Evolutionary conservation across 1,284 basidiomycete genomes (phyloP).

Genomic region (Gomphus bonarii): DNA sequence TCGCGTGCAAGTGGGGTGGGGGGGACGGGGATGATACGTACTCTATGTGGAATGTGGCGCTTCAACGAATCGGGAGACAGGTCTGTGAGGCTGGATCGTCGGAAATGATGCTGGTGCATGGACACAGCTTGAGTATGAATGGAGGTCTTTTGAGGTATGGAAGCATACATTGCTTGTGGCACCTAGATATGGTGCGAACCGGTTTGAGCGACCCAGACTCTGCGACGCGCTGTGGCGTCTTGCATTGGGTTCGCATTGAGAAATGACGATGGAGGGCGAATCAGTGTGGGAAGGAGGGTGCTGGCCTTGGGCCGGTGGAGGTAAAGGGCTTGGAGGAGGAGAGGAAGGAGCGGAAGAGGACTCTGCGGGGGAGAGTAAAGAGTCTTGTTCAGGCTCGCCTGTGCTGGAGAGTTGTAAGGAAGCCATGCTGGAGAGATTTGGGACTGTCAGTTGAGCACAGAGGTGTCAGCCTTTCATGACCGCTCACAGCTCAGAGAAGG

Average conservation of each 20-base stretch:
- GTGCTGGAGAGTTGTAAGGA: slow-evolving; percentile 6
- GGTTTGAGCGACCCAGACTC: slow-evolving; percentile 1
- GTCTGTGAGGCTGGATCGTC: slow-evolving; percentile 1
- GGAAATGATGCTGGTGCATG: neutral
- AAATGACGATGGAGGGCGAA: slow-evolving; percentile 8
- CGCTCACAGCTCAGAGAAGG: slow-evolving; percentile 11
- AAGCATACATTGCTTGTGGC: slow-evolving; percentile 1
- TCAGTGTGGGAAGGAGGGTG: slow-evolving; percentile 6
- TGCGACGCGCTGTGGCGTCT: neutral
- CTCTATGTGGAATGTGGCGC: neutral
- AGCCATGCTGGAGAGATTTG: slow-evolving; percentile 2
- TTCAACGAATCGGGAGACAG: neutral
- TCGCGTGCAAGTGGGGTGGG: neutral
- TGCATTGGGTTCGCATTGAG: neutral
- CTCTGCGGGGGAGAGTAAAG: neutral
- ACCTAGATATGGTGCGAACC: slow-evolving; percentile 9
- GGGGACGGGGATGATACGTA: neutral
- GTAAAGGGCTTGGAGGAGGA: neutral
- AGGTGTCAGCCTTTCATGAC: neutral
- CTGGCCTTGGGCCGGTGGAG: slow-evolving; percentile 3
- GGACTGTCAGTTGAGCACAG: neutral
- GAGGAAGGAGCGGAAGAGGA: neutral
- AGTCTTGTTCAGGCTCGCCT: neutral
- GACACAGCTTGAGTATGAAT: neutral
- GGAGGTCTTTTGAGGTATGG: neutral